phyloP scores from a whole-genome alignment of 495 filamentous ascomycete genomes.

The Glonium stellatum region DNA sequence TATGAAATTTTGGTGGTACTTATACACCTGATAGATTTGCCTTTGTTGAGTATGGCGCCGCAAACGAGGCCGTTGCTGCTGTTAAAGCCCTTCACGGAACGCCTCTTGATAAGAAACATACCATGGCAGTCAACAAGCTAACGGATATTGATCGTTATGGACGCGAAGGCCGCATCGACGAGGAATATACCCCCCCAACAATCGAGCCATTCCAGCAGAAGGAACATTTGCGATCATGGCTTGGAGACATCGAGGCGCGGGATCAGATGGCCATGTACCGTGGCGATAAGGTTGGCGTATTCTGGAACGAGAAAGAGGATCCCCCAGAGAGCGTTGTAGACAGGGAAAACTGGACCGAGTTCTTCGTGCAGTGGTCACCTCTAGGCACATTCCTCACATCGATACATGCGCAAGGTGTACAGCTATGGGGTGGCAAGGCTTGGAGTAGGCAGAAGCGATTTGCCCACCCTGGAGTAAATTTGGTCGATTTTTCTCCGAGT shows the following conservation, averaged over 20 bases:
- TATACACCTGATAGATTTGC: constrained; percentile 56
- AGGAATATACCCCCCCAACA: constrained; percentile 72
- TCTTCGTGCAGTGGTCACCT: constrained; percentile 95
- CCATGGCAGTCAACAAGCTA: constrained; percentile 90
- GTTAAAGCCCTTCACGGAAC: constrained; percentile 76
- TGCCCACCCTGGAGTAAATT: constrained; percentile 87
- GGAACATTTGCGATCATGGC: constrained; percentile 91
- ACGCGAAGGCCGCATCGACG: constrained; percentile 83
- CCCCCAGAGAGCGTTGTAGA: constrained; percentile 81
- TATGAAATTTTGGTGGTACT: neutral
- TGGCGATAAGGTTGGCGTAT: constrained; percentile 82
- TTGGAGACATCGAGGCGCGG: constrained; percentile 75
- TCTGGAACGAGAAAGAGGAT: constrained; percentile 97
- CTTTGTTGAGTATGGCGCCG: constrained; percentile 92
- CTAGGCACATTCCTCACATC: constrained; percentile 89
- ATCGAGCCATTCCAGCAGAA: constrained; percentile 78
- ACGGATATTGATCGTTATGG: constrained; percentile 96
- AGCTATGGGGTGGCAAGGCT: constrained; percentile 85
- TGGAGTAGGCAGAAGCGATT: constrained; percentile 91
- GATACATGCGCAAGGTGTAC: constrained; percentile 89
- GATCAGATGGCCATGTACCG: constrained; percentile 94
- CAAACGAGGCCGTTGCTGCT: constrained; percentile 81
- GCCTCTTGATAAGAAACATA: constrained; percentile 91
- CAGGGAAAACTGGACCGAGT: constrained; percentile 90
- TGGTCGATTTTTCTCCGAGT: constrained; percentile 88